These are phyloP conservation scores for Fragilariopsis cylindrus DNA, from an alignment of 108 stramenopile species.

Conservation along the genomic window DNA sequence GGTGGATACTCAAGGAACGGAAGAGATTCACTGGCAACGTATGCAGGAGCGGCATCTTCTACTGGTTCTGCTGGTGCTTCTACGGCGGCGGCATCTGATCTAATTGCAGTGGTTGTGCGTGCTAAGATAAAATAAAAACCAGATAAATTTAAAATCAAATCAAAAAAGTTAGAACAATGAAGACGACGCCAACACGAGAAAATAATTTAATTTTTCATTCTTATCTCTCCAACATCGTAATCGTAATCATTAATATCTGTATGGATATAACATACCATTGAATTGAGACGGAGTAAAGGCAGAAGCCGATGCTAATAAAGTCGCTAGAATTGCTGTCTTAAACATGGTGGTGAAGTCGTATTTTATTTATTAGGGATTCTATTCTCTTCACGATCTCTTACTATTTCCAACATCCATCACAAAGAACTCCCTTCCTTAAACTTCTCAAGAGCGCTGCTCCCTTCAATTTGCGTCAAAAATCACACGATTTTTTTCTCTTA, in stretches of 20 bases:
- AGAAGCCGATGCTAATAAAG: constrained; percentile 53
- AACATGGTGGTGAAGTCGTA: constrained; percentile 28
- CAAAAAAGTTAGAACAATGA: neutral
- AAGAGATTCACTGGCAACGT: constrained; percentile 58
- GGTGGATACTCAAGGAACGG: constrained; percentile 92
- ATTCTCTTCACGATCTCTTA: no score
- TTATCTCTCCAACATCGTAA: neutral
- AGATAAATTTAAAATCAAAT: no score
- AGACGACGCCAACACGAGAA: neutral
- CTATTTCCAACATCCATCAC: no score
- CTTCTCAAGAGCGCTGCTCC: no score
- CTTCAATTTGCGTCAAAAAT: no score
- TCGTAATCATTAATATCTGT: no score
- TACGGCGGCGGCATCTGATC: constrained; percentile 27
- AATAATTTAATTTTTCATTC: neutral
- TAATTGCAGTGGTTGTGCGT: constrained; percentile 21
- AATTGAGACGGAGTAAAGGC: constrained; percentile 63
- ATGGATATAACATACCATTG: constrained; percentile 31
- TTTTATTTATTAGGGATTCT: no score
- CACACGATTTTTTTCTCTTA: no score
- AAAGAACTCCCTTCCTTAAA: no score
- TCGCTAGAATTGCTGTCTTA: constrained; percentile 47
- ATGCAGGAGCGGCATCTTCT: constrained; percentile 23
- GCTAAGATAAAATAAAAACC: constrained; percentile 12
- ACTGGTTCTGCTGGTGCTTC: constrained; percentile 17